Conservation (phyloP, 495 filamentous ascomycete species). For the Penicillium salamii region DNA sequence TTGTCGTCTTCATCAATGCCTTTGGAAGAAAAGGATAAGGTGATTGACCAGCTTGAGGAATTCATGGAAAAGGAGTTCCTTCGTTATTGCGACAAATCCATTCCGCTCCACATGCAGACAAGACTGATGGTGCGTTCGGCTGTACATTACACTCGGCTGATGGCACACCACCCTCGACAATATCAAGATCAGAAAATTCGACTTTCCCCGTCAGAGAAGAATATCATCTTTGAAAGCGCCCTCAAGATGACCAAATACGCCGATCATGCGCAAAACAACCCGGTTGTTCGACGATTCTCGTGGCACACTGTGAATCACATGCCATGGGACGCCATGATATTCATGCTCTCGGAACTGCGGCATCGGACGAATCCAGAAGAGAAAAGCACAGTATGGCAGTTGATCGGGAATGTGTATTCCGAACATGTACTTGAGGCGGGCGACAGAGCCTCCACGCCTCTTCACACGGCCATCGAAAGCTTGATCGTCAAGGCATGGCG, state of each 20-base stretch:
- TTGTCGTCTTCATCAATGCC: slow-evolving; percentile 31
- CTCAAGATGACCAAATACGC: slow-evolving; percentile 38
- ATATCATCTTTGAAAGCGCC: slow-evolving; percentile 36
- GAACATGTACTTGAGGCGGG: slow-evolving; percentile 22
- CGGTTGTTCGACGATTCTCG: slow-evolving; percentile 25
- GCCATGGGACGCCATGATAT: slow-evolving; percentile 42
- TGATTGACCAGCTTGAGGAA: slow-evolving; percentile 34
- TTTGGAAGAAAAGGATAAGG: slow-evolving; percentile 46
- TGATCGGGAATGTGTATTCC: slow-evolving; percentile 29
- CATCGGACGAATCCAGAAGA: slow-evolving; percentile 24
- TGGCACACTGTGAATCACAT: slow-evolving; percentile 40
- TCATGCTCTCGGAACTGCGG: slow-evolving; percentile 40
- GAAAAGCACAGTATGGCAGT: slow-evolving; percentile 30
- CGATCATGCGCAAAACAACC: slow-evolving; percentile 21
- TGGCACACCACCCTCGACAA: slow-evolving; percentile 43
- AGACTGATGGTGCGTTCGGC: slow-evolving; percentile 41
- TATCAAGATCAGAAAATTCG: slow-evolving; percentile 23
- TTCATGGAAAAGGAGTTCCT: slow-evolving; percentile 46
- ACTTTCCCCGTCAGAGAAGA: slow-evolving; percentile 33
- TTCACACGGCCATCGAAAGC: slow-evolving; percentile 33
- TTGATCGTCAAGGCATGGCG: slow-evolving; percentile 40
- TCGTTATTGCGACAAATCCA: slow-evolving; percentile 55
- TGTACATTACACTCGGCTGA: slow-evolving; percentile 31
- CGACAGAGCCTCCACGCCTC: slow-evolving; percentile 19
- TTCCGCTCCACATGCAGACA: slow-evolving; percentile 59